Conservation (phyloP, 495 filamentous ascomycete species). For the Wilcoxina mikolae region DNA sequence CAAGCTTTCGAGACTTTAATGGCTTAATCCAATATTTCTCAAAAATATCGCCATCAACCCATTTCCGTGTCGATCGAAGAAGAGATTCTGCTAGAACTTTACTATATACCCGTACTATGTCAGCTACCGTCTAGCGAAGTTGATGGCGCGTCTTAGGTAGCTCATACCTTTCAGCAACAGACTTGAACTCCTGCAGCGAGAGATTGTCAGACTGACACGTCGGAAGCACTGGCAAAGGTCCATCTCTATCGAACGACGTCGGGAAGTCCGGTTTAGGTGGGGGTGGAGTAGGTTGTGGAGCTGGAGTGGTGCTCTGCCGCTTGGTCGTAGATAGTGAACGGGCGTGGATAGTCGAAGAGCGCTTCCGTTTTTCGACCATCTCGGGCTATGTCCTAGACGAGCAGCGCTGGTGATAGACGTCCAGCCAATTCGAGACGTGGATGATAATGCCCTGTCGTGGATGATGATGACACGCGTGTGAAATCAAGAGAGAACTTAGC, state of each 20-base stretch:
- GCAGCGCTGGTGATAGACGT: too few relatives aligned
- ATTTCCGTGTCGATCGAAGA: slow-evolving; percentile 68
- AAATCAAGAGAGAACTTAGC: too few relatives aligned
- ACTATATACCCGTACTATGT: slow-evolving; percentile 34
- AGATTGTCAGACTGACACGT: slow-evolving; percentile 52
- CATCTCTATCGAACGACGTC: slow-evolving; percentile 24
- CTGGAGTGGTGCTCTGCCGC: slow-evolving; percentile 21
- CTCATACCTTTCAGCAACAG: slow-evolving; percentile 63
- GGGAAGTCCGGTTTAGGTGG: slow-evolving; percentile 16
- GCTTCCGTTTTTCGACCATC: slow-evolving; percentile 29
- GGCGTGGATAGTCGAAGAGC: slow-evolving; percentile 12
- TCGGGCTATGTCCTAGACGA: neutral
- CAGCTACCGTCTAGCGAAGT: slow-evolving; percentile 1
- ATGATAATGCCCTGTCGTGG: too few relatives aligned
- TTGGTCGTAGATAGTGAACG: slow-evolving; percentile 19
- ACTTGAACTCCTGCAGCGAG: slow-evolving; percentile 57
- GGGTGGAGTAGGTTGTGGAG: slow-evolving; percentile 10
- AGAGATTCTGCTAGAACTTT: slow-evolving; percentile 73
- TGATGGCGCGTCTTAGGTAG: neutral
- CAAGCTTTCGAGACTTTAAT: slow-evolving; percentile 56
- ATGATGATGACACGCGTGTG: too few relatives aligned
- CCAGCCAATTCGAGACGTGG: too few relatives aligned
- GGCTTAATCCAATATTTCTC: slow-evolving; percentile 92
- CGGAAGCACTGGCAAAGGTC: slow-evolving; percentile 55
- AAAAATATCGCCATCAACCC: slow-evolving; percentile 72